A percentile compares a stretch with the other conserved stretches of the same genome.
These are phyloP conservation scores for Aspergillus pseudotamarii DNA, from an alignment of 2,329 filamentous ascomycete species.

Conservation along the genomic window DNA sequence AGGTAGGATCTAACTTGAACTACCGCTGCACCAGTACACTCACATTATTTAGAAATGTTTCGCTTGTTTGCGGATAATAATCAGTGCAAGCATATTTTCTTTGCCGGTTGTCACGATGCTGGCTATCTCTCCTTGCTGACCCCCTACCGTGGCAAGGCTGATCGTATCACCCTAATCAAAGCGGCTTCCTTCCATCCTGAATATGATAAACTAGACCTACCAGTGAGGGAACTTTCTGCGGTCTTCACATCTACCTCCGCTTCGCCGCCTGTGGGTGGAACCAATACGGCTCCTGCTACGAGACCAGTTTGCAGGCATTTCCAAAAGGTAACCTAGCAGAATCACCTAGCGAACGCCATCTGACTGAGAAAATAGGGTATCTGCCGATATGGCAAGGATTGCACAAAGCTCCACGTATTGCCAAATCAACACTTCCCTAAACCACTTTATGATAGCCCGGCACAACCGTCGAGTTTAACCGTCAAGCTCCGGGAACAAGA, in stretches of 20 bases:
- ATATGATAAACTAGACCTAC: constrained; percentile 56
- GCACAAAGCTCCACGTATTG: constrained; percentile 34
- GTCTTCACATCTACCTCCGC: constrained; percentile 55
- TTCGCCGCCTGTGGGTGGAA: constrained; percentile 34
- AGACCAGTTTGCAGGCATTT: constrained; percentile 36
- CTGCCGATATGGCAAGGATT: constrained; percentile 35
- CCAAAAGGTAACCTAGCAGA: constrained; percentile 30
- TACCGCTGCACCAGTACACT: neutral
- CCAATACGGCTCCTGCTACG: neutral
- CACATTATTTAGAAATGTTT: constrained; percentile 36
- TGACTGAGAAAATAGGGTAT: constrained; percentile 29
- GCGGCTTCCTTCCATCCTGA: constrained; percentile 56
- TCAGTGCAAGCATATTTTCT: constrained; percentile 67
- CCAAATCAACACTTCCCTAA: constrained; percentile 29
- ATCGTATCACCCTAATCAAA: constrained; percentile 59
- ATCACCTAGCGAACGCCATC: neutral
- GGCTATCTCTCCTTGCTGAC: constrained; percentile 61
- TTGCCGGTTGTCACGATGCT: constrained; percentile 64
- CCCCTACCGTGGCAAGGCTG: constrained; percentile 52
- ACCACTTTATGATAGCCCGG: constrained; percentile 19
- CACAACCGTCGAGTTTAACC: constrained; percentile 16
- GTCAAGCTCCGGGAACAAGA: constrained; percentile 22
- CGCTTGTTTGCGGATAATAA: constrained; percentile 58
- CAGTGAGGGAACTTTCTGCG: constrained; percentile 54
- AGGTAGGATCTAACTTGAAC: constrained; percentile 35